Evolutionary conservation across 345 rosid species (phyloP), one percentile per base, ranked within the genome.

Genomic region (Corchorus capsularis): DNA sequence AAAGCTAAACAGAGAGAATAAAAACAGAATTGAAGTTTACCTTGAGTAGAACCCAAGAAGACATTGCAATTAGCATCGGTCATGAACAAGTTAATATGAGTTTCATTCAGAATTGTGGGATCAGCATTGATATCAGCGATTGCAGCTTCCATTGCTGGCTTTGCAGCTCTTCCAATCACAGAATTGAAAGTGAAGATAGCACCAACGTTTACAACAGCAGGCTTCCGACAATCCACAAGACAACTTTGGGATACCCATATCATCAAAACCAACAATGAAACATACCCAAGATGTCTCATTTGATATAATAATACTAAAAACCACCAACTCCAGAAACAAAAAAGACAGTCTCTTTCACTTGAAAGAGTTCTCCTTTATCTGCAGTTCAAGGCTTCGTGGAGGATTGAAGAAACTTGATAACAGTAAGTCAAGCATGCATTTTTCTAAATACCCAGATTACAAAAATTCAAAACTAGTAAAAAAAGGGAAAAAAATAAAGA

Each of bases 121-220:
- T 87, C 84, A 49, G 78, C 79, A 54, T 93, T 94, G 69, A 94
- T 84, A 82, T 89, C 97, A 41, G 83, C 71, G 0, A 85, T 82
- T 4, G 97, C 98, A 35, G 89, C 89, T 63, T 85, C 85, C 7
- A 93, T 88, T 3, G 98, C 95, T 57, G 81, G 78, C 86, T 84
- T 91, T 74, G 97, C 93, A 79, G 86, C 92, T 79, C 87, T 87
- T 71, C 98, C 98, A 37, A 94, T 89, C 13, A 89, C 89, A 6
- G 98, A 91, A 80, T 91, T 84, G 81, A 81, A 85, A 66, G 92
- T 77, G 47, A 93, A 90, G 83, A 91, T 71, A 55, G 93, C 94
- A 72, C 95, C 98, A 37, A 94, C 9, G 45, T 87, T 86, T 56
- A 90, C 96, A 70, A 69, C 82, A n/a, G 75, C 32, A 64, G 94